Conservation (phyloP, 768 basidiomycete genomes). For the Grammothele lineata region DNA sequence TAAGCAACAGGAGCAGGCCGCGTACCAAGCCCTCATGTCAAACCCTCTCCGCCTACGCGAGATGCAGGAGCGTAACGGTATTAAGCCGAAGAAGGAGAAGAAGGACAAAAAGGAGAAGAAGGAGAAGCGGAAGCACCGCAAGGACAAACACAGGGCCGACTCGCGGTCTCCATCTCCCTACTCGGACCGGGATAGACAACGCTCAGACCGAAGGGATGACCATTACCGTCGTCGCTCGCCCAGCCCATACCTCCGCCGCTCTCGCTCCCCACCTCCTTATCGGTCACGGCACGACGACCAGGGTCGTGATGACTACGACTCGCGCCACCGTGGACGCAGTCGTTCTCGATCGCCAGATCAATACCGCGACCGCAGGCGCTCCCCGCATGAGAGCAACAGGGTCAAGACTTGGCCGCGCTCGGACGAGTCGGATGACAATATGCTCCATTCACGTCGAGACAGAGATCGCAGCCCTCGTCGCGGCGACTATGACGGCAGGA, state of each 20-base stretch:
- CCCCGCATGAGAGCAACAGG: conserved; percentile 25
- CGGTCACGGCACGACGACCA: conserved; percentile 29
- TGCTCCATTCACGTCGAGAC: conserved; percentile 21
- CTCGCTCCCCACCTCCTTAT: conserved; percentile 42
- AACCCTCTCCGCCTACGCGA: conserved; percentile 83
- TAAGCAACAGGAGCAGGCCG: conserved; percentile 95
- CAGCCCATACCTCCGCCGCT: conserved; percentile 42
- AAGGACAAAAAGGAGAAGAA: conserved; percentile 58
- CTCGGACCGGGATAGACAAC: conserved; percentile 30
- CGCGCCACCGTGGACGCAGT: conserved; percentile 13
- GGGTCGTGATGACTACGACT: conserved; percentile 13
- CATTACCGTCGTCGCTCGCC: conserved; percentile 35
- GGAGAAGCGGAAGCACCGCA: conserved; percentile 32
- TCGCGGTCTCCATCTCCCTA: conserved; percentile 22
- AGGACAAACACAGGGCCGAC: conserved; percentile 24
- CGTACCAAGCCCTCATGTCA: conserved; percentile 79
- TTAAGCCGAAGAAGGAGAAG: conserved; percentile 76
- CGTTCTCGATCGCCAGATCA: conserved; percentile 33
- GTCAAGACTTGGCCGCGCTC: conserved; percentile 45
- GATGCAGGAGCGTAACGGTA: conserved; percentile 77
- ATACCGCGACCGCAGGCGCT: conserved; percentile 19
- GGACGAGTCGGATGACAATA: conserved; percentile 47
- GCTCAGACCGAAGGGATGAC: conserved; percentile 27
- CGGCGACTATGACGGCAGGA: conserved; percentile 31
- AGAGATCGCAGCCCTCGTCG: conserved; percentile 28